Base-by-base conservation (phyloP, 176 grass and related monocot genomes). In the Hordeum marinum region DNA sequence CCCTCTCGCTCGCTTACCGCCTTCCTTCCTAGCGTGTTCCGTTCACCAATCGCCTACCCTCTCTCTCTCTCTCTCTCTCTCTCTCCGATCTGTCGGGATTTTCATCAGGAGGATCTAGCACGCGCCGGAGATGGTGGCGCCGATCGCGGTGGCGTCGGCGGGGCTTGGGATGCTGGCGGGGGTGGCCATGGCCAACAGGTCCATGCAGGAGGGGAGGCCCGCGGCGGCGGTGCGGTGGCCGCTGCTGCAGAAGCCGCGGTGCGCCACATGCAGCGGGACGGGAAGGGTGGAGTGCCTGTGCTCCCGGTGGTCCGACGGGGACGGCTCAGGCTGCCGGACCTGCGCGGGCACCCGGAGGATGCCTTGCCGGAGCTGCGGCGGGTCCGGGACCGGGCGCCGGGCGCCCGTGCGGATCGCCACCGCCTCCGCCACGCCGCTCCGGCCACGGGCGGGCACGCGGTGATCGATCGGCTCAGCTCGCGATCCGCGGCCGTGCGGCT, bases 101-200 rank as follows among this genome's bases (percentile, higher is more conserved):
- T 72, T 18, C 48, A 18, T 17, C 17, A 26, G 75, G 75, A 43
- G n/a, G 11, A 42, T 72, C 68, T 4, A 4, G 77, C 60, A 21
- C 60, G 15, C 36, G 36, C 20, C 7, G 54, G 20, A 76, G 86
- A 85, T 82, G 84, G 94, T 94, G 88, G 90, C 93, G 14, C 65
- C 88, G 70, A 82, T 98, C 52, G 96, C 86, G 32, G 83, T 99
- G 66, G 93, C 84, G 8, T 99, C 96, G 9, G 96, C 96, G 46
- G 96, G 96, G 9, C 90, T 96, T 9, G 93, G 96, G 20, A 92
- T 99, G 70, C 82, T 99, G 55, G 96, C 91, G 11, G 91, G 96
- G 0, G 93, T 91, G 32, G 89, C 84, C 17, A 89, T 96, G 77
- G 96, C 88, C 17, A 96, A 87, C 83, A 72, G 68, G 79, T 88